A percentile compares a stretch with the other conserved stretches of the same genome.
These are phyloP conservation scores for Aspergillus costaricaensis DNA, from an alignment of 2,329 filamentous ascomycete genomes.

Conservation along the genomic window DNA sequence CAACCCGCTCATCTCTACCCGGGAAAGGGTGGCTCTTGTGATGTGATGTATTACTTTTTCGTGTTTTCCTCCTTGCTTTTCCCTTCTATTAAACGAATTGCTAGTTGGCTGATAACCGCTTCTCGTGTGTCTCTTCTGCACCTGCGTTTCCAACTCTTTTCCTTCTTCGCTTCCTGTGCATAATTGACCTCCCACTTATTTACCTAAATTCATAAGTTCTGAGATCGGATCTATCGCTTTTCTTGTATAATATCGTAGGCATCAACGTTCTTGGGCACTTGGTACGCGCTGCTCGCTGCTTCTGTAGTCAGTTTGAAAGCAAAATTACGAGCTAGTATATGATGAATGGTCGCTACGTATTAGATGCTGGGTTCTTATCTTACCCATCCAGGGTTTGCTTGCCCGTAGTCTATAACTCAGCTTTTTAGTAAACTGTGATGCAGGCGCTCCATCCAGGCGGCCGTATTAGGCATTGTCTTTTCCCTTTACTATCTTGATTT, in stretches of 20 bases:
- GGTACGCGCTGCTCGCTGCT: no score
- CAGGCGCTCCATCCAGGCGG: no score
- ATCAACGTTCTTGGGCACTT: neutral
- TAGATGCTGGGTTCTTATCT: no score
- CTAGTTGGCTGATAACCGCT: neutral
- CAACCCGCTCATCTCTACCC: neutral
- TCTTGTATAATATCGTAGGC: neutral
- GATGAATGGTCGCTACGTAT: no score
- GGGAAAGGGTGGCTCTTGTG: neutral
- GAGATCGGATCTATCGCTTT: neutral
- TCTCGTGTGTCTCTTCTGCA: neutral
- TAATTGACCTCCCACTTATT: neutral
- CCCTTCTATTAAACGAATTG: neutral
- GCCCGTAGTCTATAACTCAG: no score
- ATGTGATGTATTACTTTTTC: neutral
- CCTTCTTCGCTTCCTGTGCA: conserved; percentile 4
- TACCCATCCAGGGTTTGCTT: no score
- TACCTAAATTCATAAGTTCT: neutral
- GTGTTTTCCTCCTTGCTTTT: neutral
- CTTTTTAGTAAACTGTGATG: no score
- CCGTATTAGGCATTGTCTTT: no score
- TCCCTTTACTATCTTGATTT: no score
- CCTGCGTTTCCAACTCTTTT: neutral
- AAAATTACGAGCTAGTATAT: no score
- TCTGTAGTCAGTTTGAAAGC: no score